Conservation (phyloP, 345 rosid genomes). For the Viola odorata region DNA sequence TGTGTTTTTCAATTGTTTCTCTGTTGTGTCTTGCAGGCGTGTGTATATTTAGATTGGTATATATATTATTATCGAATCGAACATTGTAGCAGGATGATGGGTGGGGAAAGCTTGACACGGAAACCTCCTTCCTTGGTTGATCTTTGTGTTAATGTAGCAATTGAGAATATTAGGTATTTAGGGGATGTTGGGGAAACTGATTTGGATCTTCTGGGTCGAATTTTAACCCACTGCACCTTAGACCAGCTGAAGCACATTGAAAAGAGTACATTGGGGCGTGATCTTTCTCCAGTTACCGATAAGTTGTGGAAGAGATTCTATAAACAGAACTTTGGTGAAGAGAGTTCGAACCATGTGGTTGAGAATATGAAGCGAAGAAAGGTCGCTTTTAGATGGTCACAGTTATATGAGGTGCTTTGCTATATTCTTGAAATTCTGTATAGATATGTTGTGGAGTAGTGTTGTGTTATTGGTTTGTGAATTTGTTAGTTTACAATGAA, state of each 20-base stretch:
- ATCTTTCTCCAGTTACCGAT: slow-evolving; percentile 79
- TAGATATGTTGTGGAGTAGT: too few species aligned
- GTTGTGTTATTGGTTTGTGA: too few species aligned
- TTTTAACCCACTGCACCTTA: slow-evolving; percentile 64
- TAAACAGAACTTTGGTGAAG: slow-evolving; percentile 47
- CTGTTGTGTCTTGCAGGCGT: too few species aligned
- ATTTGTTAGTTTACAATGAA: background rate
- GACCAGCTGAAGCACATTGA: slow-evolving; percentile 78
- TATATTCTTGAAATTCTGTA: too few species aligned
- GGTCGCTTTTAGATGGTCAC: slow-evolving; percentile 57
- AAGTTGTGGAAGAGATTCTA: slow-evolving; percentile 71
- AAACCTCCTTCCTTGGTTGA: slow-evolving; percentile 70
- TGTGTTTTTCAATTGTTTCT: too few species aligned
- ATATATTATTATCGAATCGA: too few species aligned
- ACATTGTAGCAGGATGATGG: too few species aligned
- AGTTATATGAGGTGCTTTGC: slow-evolving; percentile 55
- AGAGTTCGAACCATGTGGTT: slow-evolving; percentile 27
- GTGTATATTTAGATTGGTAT: too few species aligned
- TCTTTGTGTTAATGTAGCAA: slow-evolving; percentile 57
- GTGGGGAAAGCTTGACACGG: background rate
- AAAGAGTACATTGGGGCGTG: slow-evolving; percentile 60
- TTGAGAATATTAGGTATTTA: slow-evolving; percentile 53
- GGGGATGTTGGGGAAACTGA: slow-evolving; percentile 93
- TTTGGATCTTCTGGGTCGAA: slow-evolving; percentile 57
- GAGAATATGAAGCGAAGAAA: slow-evolving; percentile 54